Conservation (phyloP, 345 rosid species). For the Eucalyptus sideroxylon region DNA sequence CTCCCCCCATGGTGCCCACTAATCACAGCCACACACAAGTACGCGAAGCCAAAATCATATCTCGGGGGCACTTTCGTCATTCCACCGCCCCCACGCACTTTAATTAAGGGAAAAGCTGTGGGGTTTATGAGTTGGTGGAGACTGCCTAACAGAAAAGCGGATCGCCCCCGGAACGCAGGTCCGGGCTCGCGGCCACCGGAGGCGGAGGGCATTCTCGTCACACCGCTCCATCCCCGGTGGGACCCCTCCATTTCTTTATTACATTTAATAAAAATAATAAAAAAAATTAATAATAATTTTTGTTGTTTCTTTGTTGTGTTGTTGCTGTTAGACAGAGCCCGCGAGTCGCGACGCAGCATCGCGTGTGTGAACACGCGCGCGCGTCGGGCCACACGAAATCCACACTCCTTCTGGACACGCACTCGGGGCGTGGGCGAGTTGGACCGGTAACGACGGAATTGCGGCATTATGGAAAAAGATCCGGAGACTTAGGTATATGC, state of each 20-base stretch:
- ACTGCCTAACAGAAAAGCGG: constrained; percentile 20
- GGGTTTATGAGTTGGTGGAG: background rate
- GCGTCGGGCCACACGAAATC: constrained; percentile 15
- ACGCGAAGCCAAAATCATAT: background rate
- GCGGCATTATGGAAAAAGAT: background rate
- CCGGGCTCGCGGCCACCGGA: background rate
- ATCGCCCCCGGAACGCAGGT: background rate
- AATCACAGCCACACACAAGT: background rate
- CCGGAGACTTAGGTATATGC: background rate
- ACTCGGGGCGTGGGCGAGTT: background rate
- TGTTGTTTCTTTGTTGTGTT: background rate
- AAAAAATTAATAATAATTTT: background rate
- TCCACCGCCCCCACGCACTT: background rate
- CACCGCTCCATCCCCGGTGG: background rate
- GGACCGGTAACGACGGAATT: background rate
- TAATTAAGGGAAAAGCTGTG: background rate
- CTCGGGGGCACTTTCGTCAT: background rate
- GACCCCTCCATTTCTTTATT: background rate
- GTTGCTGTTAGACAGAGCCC: background rate
- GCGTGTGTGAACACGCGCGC: background rate
- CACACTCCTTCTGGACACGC: background rate
- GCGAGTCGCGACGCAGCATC: background rate
- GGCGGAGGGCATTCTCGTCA: background rate
- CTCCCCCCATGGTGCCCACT: background rate
- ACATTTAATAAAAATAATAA: no score